Evolutionary conservation across 768 basidiomycete genomes (phyloP), one percentile per base, ranked within the genome.

Genomic region (Boletus patriciae): DNA sequence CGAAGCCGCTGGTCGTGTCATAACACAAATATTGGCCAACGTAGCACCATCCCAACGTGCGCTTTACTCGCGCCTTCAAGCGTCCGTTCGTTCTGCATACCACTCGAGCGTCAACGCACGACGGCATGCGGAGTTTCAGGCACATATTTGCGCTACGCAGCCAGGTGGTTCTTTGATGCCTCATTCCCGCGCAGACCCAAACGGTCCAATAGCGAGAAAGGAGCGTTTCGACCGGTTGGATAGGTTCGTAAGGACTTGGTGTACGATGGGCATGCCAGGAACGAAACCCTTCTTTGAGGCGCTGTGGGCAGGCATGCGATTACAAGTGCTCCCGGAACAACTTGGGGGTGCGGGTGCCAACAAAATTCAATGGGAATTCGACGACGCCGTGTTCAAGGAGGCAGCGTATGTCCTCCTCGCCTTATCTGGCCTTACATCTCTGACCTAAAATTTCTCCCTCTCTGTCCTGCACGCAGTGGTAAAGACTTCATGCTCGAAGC

Each of bases 401-500:
- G 84, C 92, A 61, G 93, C 90, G 93, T 93, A 79, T 78, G 93
- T 83, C 34, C 37, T 33, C 52, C 27, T 25, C 45, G 44, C 52
- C 33, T 57, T 60, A 42, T 52, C 51, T 40, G 27, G 6, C 25
- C 25, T 54, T 37, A 29, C 34, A 45, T 59, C 37, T 52, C 55
- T 60, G 18, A 27, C 59, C 59, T 59, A 27, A 66, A 46, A 23
- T 58, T 55, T 61, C 15, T 47, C 46, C 61, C 59, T 49, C 52
- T 42, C 52, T 67, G 4, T 25, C 54, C 66, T 60, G 62, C 68
- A 63, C 57, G 50, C 72, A 95, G 93, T 67, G 94, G 94, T 57
- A 90, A 92, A 73, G 90, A 94, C 63, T 96, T 96, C 71, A 94
- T 94, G 92, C 78, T 90, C 49, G 93, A 95, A 74, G 92, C 91